These are phyloP conservation scores for Daedaleopsis nitida DNA, from an alignment of 768 basidiomycete genomes.

Conservation along the genomic window DNA sequence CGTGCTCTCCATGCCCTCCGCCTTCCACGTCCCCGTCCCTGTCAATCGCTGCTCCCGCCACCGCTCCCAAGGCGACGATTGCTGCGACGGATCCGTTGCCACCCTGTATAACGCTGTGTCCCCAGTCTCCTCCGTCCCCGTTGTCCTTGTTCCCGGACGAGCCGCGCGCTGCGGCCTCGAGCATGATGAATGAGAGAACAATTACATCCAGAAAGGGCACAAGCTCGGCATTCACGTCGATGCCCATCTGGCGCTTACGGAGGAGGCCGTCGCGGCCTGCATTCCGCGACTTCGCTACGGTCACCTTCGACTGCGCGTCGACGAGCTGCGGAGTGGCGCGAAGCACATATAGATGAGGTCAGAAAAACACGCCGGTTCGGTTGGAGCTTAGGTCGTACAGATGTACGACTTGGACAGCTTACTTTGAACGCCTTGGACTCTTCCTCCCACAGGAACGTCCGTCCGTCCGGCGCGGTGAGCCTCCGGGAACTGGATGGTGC, in stretches of 20 bases:
- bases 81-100: no score
- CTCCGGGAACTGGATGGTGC: background rate
- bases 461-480: background rate
- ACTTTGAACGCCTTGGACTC: background rate
- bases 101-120: no score
- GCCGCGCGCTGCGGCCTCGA: background rate
- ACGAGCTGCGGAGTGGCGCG: background rate
- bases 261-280: background rate
- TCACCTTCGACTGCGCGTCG: background rate
- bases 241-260: background rate
- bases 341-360: no score
- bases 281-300: background rate
- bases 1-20: no score
- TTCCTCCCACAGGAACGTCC: conserved; percentile 2
- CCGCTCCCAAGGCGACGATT: no score
- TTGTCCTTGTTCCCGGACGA: no score
- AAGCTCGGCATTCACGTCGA: background rate
- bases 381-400: no score
- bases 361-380: background rate
- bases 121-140: no score
- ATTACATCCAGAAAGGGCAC: background rate
- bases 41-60: no score
- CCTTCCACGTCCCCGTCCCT: no score
- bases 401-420: no score
- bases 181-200: conserved; percentile 1